Percentiles rank a stretch among this genome's conserved stretches.
These are phyloP conservation scores for Plantago rigida DNA, from an alignment of 305 asterid species.

Conservation along the genomic window DNA sequence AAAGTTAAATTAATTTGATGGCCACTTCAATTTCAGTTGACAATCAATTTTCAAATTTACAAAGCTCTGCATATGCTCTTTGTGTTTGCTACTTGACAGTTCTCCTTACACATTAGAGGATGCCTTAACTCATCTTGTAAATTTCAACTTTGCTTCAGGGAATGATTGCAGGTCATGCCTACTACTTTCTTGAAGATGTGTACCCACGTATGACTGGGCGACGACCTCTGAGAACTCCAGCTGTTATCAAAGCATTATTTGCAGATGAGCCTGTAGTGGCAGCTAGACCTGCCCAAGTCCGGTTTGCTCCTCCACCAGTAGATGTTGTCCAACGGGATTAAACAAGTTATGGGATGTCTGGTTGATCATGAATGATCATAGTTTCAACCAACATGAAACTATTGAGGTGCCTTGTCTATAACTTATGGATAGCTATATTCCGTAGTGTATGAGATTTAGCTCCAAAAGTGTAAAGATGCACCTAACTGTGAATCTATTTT, in stretches of 20 bases:
- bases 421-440: conserved; percentile 10
- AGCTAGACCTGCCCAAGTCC: conserved; percentile 64
- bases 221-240: conserved; percentile 78
- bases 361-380: conserved; percentile 1
- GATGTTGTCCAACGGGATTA: conserved; percentile 39
- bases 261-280: conserved; percentile 86
- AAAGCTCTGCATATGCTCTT: too few species aligned
- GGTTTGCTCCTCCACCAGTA: conserved; percentile 78
- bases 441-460: conserved; percentile 11
- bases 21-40: too few species aligned
- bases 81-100: too few species aligned
- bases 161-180: conserved; percentile 92
- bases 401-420: conserved; percentile 20
- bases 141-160: conserved; percentile 45
- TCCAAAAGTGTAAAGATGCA: conserved; percentile 29
- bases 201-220: conserved; percentile 89
- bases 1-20: too few species aligned
- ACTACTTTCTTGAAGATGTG: conserved; percentile 84
- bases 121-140: conserved; percentile 2
- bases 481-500: conserved; percentile 15
- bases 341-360: neutral
- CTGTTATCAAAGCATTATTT: conserved; percentile 53
- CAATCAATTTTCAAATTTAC: too few species aligned
- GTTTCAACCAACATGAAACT: conserved; percentile 17
- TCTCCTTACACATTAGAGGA: too few species aligned